A percentile compares a stretch with the other conserved stretches of the same genome.
Conservation (phyloP, 1,284 basidiomycete species). For the Tilletia walkeri region DNA sequence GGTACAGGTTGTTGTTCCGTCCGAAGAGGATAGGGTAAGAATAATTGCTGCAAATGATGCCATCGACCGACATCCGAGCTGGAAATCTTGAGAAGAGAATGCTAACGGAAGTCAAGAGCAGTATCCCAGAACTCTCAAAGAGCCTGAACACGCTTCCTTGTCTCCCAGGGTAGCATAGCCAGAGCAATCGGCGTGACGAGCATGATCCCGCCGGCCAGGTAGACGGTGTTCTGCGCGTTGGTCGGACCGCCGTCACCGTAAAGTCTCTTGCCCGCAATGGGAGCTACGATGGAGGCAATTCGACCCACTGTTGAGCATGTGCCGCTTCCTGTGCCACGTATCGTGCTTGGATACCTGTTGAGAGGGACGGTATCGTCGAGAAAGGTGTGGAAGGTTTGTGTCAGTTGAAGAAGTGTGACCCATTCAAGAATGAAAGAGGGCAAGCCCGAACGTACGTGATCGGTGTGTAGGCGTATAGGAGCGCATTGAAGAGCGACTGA, state of each 20-base stretch:
- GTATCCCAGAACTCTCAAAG: background rate
- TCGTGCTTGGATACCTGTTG: conserved; percentile 57
- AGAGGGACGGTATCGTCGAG: too few species aligned
- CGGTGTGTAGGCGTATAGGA: conserved; percentile 58
- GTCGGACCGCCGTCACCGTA: conserved; percentile 65
- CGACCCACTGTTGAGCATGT: conserved; percentile 56
- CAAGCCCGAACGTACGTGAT: background rate
- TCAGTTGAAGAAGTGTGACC: background rate
- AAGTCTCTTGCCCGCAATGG: conserved; percentile 55
- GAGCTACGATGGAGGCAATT: conserved; percentile 55
- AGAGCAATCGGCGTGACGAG: conserved; percentile 39
- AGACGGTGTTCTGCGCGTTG: conserved; percentile 36
- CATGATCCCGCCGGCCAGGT: conserved; percentile 40
- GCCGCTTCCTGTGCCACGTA: conserved; percentile 57
- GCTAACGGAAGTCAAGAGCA: background rate
- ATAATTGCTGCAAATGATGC: too few species aligned
- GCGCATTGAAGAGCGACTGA: conserved; percentile 57
- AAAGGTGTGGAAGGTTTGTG: too few species aligned
- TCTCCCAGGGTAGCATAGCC: conserved; percentile 41
- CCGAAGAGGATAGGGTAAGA: too few species aligned
- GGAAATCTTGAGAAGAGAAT: background rate
- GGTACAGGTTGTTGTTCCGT: too few species aligned
- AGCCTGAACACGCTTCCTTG: conserved; percentile 22
- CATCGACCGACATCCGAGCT: too few species aligned
- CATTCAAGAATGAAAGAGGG: background rate